Base-by-base conservation (phyloP, 495 filamentous ascomycete genomes). In the Penicillium crystallinum region DNA sequence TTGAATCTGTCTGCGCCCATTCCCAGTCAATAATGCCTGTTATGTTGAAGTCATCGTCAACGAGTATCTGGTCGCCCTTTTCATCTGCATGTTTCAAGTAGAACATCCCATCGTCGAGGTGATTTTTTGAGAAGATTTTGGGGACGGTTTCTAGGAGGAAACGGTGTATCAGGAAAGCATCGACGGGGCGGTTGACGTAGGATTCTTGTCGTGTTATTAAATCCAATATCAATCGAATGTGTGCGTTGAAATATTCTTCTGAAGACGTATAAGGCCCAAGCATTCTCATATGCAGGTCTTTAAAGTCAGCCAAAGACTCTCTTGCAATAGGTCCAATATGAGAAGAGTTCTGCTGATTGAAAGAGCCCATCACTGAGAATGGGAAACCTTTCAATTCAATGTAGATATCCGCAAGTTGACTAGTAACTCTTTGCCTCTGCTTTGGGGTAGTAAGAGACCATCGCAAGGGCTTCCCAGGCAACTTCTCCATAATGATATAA, bases 51-150 rank as follows among this genome's bases (percentile, higher is more conserved):
- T 69, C 55, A 14, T 70, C 58, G 46, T 79, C 68, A 21, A 77
- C 59, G 3, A 81, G 59, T 30, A 77, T 63, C 40, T 74, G 73
- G 44, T 75, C 71, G 1, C 72, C 73, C 51, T 75, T 76, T 43
- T 77, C 68, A 57, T 76, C 73, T 23, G 57, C 54, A 53, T 78
- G 68, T 44, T 67, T 69, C 6, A 78, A 59, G 46, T 70, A 78
- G 54, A 72, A 77, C 31, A 52, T 56, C 12, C 46, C 62, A 23
- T 66, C 64, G 19, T 68, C 58, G 27, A 57, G 49, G 25, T 37
- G 21, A 42, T 52, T 9, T n/a, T n/a, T n/a, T n/a, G 44, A 46
- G 19, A 49, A 53, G 11, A 53, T 33, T 23, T 56, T 36, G 1
- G 40, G 33, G n/a, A 63, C 35, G 2, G 17, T 57, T 39, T 75